These are phyloP conservation scores for Paspalum vaginatum DNA, from an alignment of 176 grass and related monocot genomes.

Conservation along the genomic window DNA sequence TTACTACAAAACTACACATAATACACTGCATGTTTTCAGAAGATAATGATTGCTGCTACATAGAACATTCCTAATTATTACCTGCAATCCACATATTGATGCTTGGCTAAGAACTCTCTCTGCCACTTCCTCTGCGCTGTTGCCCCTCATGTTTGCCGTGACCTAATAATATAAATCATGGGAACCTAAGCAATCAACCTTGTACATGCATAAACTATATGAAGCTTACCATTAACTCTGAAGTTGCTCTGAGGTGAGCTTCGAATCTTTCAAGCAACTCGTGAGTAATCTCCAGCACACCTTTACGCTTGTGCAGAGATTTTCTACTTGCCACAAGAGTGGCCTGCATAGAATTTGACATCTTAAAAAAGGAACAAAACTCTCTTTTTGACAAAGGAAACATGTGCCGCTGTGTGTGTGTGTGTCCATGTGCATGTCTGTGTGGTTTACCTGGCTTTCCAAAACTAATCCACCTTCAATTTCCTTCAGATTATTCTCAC, in stretches of 20 bases:
- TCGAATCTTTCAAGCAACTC: constrained; percentile 98
- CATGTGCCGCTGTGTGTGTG: background rate
- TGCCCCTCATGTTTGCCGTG: constrained; percentile 93
- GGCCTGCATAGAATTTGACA: constrained; percentile 57
- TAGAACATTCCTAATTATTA: constrained; percentile 34
- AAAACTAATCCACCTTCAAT: constrained; percentile 84
- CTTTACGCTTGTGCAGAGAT: constrained; percentile 71
- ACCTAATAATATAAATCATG: constrained; percentile 58
- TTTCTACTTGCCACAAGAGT: constrained; percentile 84
- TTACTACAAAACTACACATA: background rate
- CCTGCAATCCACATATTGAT: constrained; percentile 87
- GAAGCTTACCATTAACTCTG: constrained; percentile 66
- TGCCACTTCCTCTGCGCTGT: constrained; percentile 85
- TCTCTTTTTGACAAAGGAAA: background rate
- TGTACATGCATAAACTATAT: constrained; percentile 18
- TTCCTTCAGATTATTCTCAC: constrained; percentile 98
- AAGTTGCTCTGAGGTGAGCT: constrained; percentile 82
- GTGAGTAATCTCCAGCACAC: constrained; percentile 82
- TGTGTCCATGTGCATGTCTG: accelerated
- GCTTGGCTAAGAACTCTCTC: constrained; percentile 86
- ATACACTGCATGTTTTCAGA: background rate
- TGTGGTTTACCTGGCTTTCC: constrained; percentile 81
- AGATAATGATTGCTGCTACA: background rate
- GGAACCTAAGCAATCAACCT: constrained; percentile 22
- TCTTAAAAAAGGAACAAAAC: background rate